Conservation (phyloP, 371 early-diverging fungal species). For the Mucor circinelloides region DNA sequence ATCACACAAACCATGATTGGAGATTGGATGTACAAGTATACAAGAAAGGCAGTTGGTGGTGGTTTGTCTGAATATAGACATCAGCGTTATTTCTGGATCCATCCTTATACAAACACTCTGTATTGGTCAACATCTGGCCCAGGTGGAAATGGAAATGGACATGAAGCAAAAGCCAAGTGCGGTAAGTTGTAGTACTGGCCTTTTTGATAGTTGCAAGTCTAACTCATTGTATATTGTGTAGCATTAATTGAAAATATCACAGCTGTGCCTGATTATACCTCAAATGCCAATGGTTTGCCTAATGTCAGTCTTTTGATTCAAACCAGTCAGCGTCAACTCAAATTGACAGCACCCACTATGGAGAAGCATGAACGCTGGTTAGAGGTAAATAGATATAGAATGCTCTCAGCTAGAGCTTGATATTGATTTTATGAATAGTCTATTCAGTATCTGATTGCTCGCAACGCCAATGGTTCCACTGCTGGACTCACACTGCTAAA, state of each 20-base stretch:
- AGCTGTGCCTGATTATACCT: conserved; percentile 35
- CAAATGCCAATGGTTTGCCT: conserved; percentile 45
- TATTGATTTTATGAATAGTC: conserved; percentile 19
- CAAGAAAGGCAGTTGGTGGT: conserved; percentile 53
- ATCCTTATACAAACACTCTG: conserved; percentile 72
- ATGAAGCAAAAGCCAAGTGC: conserved; percentile 57
- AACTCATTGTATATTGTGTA: conserved; percentile 14
- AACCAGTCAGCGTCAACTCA: conserved; percentile 68
- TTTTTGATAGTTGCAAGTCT: neutral
- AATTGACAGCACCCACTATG: conserved; percentile 68
- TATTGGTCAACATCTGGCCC: conserved; percentile 74
- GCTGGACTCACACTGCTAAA: conserved; percentile 4
- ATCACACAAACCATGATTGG: conserved; percentile 83
- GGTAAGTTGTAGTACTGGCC: conserved; percentile 30
- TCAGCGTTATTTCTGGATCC: conserved; percentile 75
- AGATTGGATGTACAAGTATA: conserved; percentile 72
- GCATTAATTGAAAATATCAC: conserved; percentile 65
- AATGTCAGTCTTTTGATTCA: conserved; percentile 65
- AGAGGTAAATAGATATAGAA: conserved; percentile 27
- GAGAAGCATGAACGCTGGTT: conserved; percentile 73
- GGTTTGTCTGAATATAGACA: conserved; percentile 65
- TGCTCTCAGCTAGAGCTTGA: neutral
- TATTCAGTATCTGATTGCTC: conserved; percentile 34
- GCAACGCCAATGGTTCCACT: conserved; percentile 10
- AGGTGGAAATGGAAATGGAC: conserved; percentile 68